Conservation (phyloP, 352 stramenopile genomes). For the Phytophthora pistaciae region DNA sequence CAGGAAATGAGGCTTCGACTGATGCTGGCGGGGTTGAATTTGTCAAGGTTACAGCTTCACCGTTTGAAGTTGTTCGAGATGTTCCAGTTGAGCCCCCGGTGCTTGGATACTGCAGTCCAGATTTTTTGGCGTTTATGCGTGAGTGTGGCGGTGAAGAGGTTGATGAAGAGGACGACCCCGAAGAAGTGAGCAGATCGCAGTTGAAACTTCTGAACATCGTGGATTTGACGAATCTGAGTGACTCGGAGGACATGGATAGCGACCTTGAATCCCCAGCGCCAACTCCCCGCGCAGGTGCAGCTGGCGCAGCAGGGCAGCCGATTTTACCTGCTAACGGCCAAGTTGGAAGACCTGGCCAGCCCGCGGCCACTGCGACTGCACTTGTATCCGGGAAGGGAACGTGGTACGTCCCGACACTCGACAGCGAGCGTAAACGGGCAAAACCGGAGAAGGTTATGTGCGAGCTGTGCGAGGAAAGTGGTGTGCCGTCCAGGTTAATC, state of each 20-base stretch:
- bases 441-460: slow-evolving; percentile 58
- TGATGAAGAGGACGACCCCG: slow-evolving; percentile 48
- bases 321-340: not conserved
- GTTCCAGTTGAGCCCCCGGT: slow-evolving; percentile 24
- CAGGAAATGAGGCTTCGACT: not conserved
- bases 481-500: slow-evolving; percentile 43
- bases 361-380: not conserved
- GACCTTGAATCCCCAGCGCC: slow-evolving; percentile 35
- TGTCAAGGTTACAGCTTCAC: slow-evolving; percentile 14
- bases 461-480: slow-evolving; percentile 65
- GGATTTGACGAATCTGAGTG: slow-evolving; percentile 68
- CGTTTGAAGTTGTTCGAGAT: slow-evolving; percentile 7
- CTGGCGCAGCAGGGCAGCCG: not conserved
- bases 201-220: slow-evolving; percentile 63
- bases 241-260: slow-evolving; percentile 47
- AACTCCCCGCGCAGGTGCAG: slow-evolving; percentile 11
- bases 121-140: slow-evolving; percentile 60
- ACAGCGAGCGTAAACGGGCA: slow-evolving; percentile 32
- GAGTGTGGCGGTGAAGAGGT: slow-evolving; percentile 54
- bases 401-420: slow-evolving; percentile 26
- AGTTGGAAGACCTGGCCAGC: not conserved
- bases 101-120: slow-evolving; percentile 48
- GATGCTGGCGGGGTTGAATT: slow-evolving; percentile 14
- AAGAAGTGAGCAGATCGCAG: slow-evolving; percentile 40
- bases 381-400: slow-evolving; percentile 18